Percentiles rank a stretch among this genome's conserved stretches.
phyloP scores from a whole-genome alignment of 257 asterid genomes.

The Ilex asprella region DNA sequence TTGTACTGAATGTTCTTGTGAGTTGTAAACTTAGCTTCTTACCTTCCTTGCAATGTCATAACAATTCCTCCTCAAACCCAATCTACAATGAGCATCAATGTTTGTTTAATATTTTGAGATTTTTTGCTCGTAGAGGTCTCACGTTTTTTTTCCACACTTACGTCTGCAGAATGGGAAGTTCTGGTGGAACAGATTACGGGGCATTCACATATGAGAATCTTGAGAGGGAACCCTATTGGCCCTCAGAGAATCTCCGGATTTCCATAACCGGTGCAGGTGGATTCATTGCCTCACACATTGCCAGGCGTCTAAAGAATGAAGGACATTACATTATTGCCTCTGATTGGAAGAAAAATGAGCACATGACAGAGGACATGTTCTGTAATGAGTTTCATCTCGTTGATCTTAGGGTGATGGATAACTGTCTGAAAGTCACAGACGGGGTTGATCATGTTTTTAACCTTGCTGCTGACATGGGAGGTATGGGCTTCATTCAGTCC shows the following conservation, averaged over 20 bases:
- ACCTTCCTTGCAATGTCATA: too few relatives aligned
- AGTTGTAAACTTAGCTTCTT: too few relatives aligned
- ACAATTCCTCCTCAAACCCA: too few relatives aligned
- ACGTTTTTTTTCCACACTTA: neutral
- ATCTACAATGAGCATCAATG: too few relatives aligned
- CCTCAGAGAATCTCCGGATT: conserved; percentile 57
- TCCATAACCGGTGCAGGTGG: conserved; percentile 91
- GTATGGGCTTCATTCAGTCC: conserved; percentile 89
- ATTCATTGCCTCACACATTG: conserved; percentile 80
- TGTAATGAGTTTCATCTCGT: conserved; percentile 80
- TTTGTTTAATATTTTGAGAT: too few relatives aligned
- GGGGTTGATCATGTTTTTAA: conserved; percentile 74
- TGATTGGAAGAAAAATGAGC: conserved; percentile 91
- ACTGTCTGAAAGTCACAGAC: conserved; percentile 65
- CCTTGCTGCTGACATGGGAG: conserved; percentile 93
- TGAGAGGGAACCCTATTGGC: conserved; percentile 86
- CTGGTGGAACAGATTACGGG: conserved; percentile 48
- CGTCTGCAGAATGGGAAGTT: conserved; percentile 66
- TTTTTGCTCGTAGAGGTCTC: neutral
- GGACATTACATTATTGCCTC: conserved; percentile 85
- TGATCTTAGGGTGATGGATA: conserved; percentile 90
- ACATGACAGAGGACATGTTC: conserved; percentile 88
- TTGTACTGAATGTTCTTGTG: too few relatives aligned
- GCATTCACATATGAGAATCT: conserved; percentile 69
- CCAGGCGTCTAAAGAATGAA: conserved; percentile 73